Evolutionary conservation across 495 filamentous ascomycete species (phyloP).

Genomic region (Bryoglossum gracile): DNA sequence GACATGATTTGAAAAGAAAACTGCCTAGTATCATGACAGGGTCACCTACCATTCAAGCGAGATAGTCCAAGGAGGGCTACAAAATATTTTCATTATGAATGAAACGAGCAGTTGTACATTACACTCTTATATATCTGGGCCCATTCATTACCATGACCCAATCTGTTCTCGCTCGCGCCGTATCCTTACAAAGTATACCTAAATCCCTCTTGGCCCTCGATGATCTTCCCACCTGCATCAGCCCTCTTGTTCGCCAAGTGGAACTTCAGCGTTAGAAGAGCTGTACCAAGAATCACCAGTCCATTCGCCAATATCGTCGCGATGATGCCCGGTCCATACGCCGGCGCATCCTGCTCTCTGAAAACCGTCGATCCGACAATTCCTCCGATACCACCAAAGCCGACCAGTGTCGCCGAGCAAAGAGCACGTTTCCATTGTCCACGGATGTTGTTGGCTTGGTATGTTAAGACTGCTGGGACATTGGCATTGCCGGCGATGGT

Average conservation of each 20-base stretch:
- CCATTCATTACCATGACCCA: no score
- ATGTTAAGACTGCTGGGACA: slow-evolving; percentile 47
- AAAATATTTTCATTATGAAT: no score
- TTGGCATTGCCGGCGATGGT: slow-evolving; percentile 50
- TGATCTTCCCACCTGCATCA: slow-evolving; percentile 27
- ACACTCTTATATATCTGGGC: no score
- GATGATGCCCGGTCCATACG: slow-evolving; percentile 46
- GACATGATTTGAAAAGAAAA: no score
- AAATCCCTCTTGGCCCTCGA: slow-evolving; percentile 28
- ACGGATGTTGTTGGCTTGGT: slow-evolving; percentile 41
- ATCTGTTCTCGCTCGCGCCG: no score
- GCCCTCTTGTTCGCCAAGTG: slow-evolving; percentile 26
- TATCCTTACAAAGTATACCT: slow-evolving; percentile 26
- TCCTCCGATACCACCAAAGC: slow-evolving; percentile 51
- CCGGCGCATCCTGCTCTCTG: slow-evolving; percentile 43
- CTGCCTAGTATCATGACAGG: no score
- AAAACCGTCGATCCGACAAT: slow-evolving; percentile 53
- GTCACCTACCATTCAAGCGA: no score
- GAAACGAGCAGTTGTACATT: no score
- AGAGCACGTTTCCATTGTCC: slow-evolving; percentile 62
- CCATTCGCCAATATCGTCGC: slow-evolving; percentile 38
- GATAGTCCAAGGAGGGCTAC: no score
- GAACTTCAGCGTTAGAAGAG: slow-evolving; percentile 25
- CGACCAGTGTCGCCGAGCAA: slow-evolving; percentile 47
- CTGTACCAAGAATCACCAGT: slow-evolving; percentile 32